phyloP scores from a whole-genome alignment of 2,329 filamentous ascomycete species.

The Zymoseptoria crescenta region DNA sequence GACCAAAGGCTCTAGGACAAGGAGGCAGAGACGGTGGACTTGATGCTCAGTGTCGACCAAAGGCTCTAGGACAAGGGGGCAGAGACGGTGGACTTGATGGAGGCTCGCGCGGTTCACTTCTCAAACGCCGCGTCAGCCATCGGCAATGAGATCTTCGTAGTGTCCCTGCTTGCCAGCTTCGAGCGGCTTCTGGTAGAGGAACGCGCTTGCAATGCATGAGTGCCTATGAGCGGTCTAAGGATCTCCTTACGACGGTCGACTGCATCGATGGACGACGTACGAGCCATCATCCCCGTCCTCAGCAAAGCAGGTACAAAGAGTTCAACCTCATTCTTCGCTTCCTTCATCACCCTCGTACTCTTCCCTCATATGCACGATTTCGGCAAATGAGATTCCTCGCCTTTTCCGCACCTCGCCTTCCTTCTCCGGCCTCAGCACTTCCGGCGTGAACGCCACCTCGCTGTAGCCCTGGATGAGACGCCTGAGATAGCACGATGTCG shows the following conservation, averaged over 20 bases:
- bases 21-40: no score
- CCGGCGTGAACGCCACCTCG: constrained; percentile 20
- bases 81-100: no score
- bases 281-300: no score
- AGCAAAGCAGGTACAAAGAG: no score
- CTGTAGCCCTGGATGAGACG: constrained; percentile 21
- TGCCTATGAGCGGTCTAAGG: background rate
- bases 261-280: background rate
- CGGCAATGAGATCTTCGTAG: no score
- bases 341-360: background rate
- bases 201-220: background rate
- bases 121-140: no score
- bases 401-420: background rate
- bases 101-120: no score
- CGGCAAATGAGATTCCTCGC: constrained; percentile 5
- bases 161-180: no score
- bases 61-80: no score
- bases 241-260: background rate
- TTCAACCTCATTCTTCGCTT: background rate
- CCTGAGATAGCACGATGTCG: constrained; percentile 27
- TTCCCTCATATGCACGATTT: constrained; percentile 1
- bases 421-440: constrained; percentile 9
- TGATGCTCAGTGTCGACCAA: no score
- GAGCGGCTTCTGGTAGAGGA: no score
- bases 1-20: no score